Base-by-base conservation (phyloP, 805 yeast genomes). In the Jamesozyma gamospora region DNA sequence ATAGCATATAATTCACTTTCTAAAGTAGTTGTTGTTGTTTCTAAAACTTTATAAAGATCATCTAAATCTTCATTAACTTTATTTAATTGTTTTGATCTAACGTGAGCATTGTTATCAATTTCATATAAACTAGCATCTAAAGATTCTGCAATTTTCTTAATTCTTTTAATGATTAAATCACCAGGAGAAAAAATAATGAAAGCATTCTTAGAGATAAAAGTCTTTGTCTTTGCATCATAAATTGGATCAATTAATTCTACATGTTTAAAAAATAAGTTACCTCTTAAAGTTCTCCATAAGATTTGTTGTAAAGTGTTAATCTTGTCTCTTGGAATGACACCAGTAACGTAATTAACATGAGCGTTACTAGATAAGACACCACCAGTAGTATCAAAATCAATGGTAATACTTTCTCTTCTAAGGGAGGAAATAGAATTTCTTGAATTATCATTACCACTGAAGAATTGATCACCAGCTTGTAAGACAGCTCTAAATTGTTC, bases 131-230 rank as follows among this genome's bases (percentile, higher is more conserved):
- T 72, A 24, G 79, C 79, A 58, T 75, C 85, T 55, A 76, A 65
- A 6, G 87, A 79, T 62, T 75, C 85, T 51, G 77, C 74, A 53
- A 83, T 72, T 58, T 80, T 75, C 51, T 67, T 70, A 46, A 80
- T 72, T 51, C 85, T 67, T 39, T 73, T 67, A 41, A 76, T 56
- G 41, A 80, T 71, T 45, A 78, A 50, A 39, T 72, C 70, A 58
- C 88, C 87, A 55, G 79, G 86, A 26, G 84, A 72, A 51, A 79
- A 79, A 31, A 81, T 74, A 42, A 81, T 75, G 50, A 81, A 80
- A 12, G 79, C 71, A 53, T 71, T 73, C 51, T 79, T 79, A 41
- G 62, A 68, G 21, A 75, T 70, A 39, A 59, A 63, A 13, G 64
- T 59, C 47, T 73, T 71, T 4, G 72, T 47, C 44, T 73, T 72